These are phyloP conservation scores for Coemansia sp. DNA, from an alignment of 192 early-diverging fungal species.

Conservation along the genomic window DNA sequence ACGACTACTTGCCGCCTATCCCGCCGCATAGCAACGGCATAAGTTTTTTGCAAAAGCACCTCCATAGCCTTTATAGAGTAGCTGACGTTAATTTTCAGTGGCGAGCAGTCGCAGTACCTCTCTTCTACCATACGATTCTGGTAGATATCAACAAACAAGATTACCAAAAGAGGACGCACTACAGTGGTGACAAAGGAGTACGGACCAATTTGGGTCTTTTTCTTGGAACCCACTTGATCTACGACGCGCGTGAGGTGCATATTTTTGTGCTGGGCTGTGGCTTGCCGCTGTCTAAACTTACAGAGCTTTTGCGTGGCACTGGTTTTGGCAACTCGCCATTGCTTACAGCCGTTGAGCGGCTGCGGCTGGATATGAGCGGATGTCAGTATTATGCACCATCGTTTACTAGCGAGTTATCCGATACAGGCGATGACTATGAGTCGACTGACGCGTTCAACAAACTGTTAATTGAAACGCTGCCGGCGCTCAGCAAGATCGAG, in stretches of 20 bases:
- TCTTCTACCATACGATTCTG: background rate
- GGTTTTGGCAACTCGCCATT: too few relatives aligned
- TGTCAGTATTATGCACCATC: background rate
- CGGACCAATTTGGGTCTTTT: background rate
- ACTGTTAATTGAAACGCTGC: background rate
- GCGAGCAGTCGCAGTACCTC: constrained; percentile 1
- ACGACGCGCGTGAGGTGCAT: background rate
- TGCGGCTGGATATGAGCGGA: background rate
- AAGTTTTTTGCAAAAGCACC: background rate
- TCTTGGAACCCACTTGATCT: background rate
- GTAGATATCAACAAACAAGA: background rate
- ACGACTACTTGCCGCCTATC: background rate
- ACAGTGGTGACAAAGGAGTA: background rate
- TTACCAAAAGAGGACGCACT: too few relatives aligned
- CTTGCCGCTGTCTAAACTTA: too few relatives aligned
- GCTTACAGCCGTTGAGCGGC: too few relatives aligned
- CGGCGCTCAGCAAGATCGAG: background rate
- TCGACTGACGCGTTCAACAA: background rate
- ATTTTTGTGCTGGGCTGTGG: background rate
- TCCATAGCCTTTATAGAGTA: background rate
- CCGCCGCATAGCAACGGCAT: background rate
- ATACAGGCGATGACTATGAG: background rate
- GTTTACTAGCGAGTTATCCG: too few relatives aligned
- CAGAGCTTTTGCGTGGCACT: too few relatives aligned
- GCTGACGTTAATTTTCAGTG: constrained; percentile 9